These are phyloP conservation scores for Saturnispora zaruensis DNA, from an alignment of 805 yeast genomes.

Conservation along the genomic window DNA sequence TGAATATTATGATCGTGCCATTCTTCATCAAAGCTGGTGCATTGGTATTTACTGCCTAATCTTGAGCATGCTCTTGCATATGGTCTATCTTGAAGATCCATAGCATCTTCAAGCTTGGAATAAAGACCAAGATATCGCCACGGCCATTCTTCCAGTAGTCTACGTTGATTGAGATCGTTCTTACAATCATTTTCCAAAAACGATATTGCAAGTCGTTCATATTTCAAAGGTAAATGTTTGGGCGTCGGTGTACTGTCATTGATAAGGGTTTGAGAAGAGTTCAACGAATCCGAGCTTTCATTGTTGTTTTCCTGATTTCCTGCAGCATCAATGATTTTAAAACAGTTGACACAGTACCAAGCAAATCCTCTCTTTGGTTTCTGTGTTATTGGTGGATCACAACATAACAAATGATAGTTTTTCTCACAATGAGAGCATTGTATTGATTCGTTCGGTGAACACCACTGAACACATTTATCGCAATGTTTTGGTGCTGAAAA, in stretches of 20 bases:
- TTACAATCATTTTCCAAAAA: constrained; percentile 41
- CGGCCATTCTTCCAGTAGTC: constrained; percentile 69
- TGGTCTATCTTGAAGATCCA: constrained; percentile 69
- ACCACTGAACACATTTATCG: constrained; percentile 78
- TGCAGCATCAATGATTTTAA: not conserved
- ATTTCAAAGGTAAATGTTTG: constrained; percentile 28
- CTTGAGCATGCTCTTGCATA: constrained; percentile 75
- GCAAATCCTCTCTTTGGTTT: constrained; percentile 84
- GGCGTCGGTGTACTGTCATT: constrained; percentile 1
- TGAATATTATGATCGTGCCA: constrained; percentile 57
- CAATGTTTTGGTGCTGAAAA: constrained; percentile 61
- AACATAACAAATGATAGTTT: constrained; percentile 71
- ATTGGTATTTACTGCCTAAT: constrained; percentile 67
- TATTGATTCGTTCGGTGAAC: constrained; percentile 62
- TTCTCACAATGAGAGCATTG: constrained; percentile 71
- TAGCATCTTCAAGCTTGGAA: constrained; percentile 64
- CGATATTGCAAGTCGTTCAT: constrained; percentile 48
- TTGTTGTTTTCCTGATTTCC: constrained; percentile 10
- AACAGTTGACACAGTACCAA: constrained; percentile 82
- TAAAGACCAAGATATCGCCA: constrained; percentile 73
- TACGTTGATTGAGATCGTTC: constrained; percentile 36
- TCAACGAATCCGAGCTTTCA: not conserved
- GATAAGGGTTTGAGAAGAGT: not conserved
- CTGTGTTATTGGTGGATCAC: constrained; percentile 71
- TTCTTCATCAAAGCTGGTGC: constrained; percentile 46